These are phyloP conservation scores for Babesia sp. DNA, from an alignment of 169 alveolate species.

Conservation along the genomic window DNA sequence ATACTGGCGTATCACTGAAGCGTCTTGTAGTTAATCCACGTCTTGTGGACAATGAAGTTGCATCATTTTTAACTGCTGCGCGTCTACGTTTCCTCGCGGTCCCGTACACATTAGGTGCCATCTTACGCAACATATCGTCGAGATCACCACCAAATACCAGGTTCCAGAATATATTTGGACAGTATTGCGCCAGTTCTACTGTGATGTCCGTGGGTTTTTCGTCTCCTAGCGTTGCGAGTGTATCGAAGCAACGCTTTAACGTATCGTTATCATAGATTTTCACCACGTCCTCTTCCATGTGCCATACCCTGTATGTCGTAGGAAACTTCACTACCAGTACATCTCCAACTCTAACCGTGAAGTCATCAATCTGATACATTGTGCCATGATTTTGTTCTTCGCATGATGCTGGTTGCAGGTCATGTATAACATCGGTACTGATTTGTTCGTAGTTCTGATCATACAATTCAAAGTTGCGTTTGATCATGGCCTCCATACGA, in stretches of 20 bases:
- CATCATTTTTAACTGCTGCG: background rate
- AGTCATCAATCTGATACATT: constrained; percentile 13
- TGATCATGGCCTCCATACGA: constrained; percentile 33
- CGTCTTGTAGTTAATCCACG: background rate
- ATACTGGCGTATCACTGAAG: constrained; percentile 14
- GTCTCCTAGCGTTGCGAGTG: constrained; percentile 4
- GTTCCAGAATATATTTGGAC: constrained; percentile 69
- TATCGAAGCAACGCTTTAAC: constrained; percentile 22
- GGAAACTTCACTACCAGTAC: constrained; percentile 38
- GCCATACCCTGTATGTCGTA: constrained; percentile 13
- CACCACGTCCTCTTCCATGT: constrained; percentile 42
- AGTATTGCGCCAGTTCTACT: constrained; percentile 53
- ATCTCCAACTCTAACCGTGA: constrained; percentile 25
- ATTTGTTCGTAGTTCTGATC: background rate
- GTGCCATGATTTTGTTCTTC: background rate
- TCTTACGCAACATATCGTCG: constrained; percentile 10
- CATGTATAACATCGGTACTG: constrained; percentile 6
- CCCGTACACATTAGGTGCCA: constrained; percentile 43
- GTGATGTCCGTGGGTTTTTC: constrained; percentile 26
- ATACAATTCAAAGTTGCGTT: constrained; percentile 18
- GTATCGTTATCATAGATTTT: constrained; percentile 16
- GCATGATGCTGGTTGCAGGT: background rate
- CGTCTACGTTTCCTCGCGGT: constrained; percentile 37
- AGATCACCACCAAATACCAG: constrained; percentile 46
- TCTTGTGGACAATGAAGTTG: background rate